Base-by-base conservation (phyloP, 345 rosid genomes). In the Gossypium arboreum region DNA sequence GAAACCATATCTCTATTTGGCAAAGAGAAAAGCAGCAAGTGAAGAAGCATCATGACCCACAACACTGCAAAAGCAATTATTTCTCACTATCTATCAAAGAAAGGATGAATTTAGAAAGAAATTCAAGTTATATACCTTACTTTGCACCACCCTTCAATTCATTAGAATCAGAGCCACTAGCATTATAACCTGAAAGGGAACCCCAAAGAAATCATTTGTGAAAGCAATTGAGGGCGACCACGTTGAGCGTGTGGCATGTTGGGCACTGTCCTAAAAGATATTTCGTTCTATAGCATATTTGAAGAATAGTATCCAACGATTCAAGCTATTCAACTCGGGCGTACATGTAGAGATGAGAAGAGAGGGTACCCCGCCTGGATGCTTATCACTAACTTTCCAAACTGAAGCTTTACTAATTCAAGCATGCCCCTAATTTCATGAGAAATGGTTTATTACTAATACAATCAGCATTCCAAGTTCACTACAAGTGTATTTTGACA, bases 331-430 rank as follows among this genome's bases (percentile, higher is more conserved):
- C 34, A 29, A 29, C 34, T 29, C 34, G 34, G 34, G 4, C 4
- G 0, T 29, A 29, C 34, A 29, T 29, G 34, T 3, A 29, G 34
- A 29, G 34, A 29, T 29, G 43, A 62, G 4, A 15, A 29, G 12
- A 58, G 4, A 25, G 12, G 20, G 9, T 25, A 29, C 34, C 34
- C 34, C 79, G 91, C 94, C 94, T 72, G 95, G 97, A 58, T 68
- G 94, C 81, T 90, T 90, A 74, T 79, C 68, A 17, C 87, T 73
- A 62, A 89, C 88, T 90, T 80, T 84, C 96, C 90, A 90, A 58
- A 71, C 97, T n/a, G 95, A 89, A 80, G 92, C 95, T 84, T 84
- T 85, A 72, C 63, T 80, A 68, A 90, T 85, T 97, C 96, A 94
- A 79, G 83, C 85, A 73, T 80, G 86, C 25, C 95, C 96, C 98